Conservation (phyloP, 306 rosid species). For the Mimosa bimucronata region DNA sequence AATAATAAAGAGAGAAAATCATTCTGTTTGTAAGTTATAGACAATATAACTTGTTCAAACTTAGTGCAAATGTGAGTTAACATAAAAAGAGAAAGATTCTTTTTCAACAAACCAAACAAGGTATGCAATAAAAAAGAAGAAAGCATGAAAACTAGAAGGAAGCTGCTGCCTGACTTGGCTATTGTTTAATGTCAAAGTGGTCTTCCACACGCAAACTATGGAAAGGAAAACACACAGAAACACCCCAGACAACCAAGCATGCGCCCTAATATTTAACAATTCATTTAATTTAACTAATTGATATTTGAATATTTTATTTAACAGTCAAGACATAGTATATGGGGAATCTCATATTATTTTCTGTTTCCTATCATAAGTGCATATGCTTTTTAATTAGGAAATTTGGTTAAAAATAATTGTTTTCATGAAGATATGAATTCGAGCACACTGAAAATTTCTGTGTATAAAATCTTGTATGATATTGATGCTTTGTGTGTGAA, state of each 20-base stretch:
- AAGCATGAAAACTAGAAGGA: background rate
- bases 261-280: background rate
- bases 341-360: background rate
- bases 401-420: too few relatives aligned
- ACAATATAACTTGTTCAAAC: background rate
- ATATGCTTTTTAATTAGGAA: too few relatives aligned
- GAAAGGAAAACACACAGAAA: conserved; percentile 8
- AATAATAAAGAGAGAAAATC: background rate
- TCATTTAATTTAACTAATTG: background rate
- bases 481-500: too few relatives aligned
- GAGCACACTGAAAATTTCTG: too few relatives aligned
- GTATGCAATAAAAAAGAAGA: background rate
- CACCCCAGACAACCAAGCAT: background rate
- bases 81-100: background rate
- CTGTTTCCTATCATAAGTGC: background rate
- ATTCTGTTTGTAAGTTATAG: background rate
- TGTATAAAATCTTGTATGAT: too few relatives aligned
- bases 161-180: background rate
- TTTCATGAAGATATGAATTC: too few relatives aligned
- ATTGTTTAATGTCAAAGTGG: conserved; percentile 45
- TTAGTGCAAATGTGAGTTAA: background rate
- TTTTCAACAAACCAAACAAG: background rate
- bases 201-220: conserved; percentile 45
- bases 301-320: background rate
- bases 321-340: background rate